Percentiles rank a stretch among this genome's conserved stretches.
Evolutionary conservation across 768 basidiomycete species (phyloP).

Genomic region (Tubosaeta sp.): DNA sequence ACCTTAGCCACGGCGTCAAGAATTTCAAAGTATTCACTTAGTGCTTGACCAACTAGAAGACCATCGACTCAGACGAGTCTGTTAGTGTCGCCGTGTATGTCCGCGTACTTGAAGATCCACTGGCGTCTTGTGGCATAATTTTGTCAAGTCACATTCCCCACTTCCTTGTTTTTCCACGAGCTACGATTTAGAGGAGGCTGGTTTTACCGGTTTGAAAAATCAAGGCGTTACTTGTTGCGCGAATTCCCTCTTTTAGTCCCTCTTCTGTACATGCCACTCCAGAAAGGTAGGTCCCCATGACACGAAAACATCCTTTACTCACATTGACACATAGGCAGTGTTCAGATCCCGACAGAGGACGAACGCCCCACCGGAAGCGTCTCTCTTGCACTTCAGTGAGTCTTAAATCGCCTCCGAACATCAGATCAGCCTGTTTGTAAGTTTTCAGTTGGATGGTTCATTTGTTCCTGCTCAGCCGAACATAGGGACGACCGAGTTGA

Average conservation of each 20-base stretch:
- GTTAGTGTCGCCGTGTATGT: slow-evolving; percentile 97
- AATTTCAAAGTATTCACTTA: slow-evolving; percentile 94
- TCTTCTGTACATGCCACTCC: slow-evolving; percentile 93
- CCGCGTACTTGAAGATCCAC: slow-evolving; percentile 94
- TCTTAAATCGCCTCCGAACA: slow-evolving; percentile 96
- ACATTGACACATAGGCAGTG: slow-evolving; percentile 63
- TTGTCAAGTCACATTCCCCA: slow-evolving; percentile 72
- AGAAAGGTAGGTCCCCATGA: slow-evolving; percentile 60
- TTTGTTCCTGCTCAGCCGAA: background rate
- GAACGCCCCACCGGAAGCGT: slow-evolving; percentile 93
- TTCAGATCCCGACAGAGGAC: slow-evolving; percentile 98
- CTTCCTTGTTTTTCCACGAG: slow-evolving; percentile 37
- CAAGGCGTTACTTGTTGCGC: slow-evolving; percentile 99
- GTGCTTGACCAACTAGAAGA: slow-evolving; percentile 86
- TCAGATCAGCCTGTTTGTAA: slow-evolving; percentile 96
- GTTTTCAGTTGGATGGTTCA: slow-evolving; percentile 23
- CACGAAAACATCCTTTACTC: slow-evolving; percentile 9
- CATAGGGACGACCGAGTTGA: slow-evolving; percentile 92
- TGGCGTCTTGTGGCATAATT: slow-evolving; percentile 38
- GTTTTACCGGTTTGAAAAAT: slow-evolving; percentile 95
- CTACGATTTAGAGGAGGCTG: slow-evolving; percentile 99
- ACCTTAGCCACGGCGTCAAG: slow-evolving; percentile 95
- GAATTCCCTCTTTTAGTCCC: slow-evolving; percentile 96
- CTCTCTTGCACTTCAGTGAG: slow-evolving; percentile 89
- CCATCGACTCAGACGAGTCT: slow-evolving; percentile 86